Conservation (phyloP, 805 yeast species). For the Scheffersomyces spartinae region DNA sequence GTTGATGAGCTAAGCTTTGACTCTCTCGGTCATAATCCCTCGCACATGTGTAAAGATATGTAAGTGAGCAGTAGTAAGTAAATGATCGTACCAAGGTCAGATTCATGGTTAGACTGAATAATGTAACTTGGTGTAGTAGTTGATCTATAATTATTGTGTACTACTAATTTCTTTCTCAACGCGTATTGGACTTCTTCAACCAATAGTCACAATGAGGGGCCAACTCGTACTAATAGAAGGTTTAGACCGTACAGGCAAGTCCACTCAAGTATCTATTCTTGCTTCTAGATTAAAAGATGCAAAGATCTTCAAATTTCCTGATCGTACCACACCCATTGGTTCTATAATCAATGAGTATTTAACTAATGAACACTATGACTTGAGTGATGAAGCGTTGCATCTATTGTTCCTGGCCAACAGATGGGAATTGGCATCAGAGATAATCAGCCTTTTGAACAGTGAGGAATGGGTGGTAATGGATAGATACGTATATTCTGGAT, state of each 20-base stretch:
- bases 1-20: slow-evolving; percentile 32
- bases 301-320: slow-evolving; percentile 67
- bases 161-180: too few relatives aligned
- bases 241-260: slow-evolving; percentile 87
- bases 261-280: slow-evolving; percentile 58
- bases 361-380: slow-evolving; percentile 31
- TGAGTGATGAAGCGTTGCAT: slow-evolving; percentile 78
- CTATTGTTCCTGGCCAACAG: slow-evolving; percentile 84
- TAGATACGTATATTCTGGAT: slow-evolving; percentile 85
- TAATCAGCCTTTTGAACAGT: slow-evolving; percentile 29
- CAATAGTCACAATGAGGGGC: slow-evolving; percentile 63
- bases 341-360: slow-evolving; percentile 64
- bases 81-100: too few relatives aligned
- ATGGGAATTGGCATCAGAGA: slow-evolving; percentile 64
- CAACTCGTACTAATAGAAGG: slow-evolving; percentile 80
- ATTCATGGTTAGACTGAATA: too few relatives aligned
- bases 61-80: too few relatives aligned
- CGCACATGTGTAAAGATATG: too few relatives aligned
- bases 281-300: slow-evolving; percentile 18
- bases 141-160: too few relatives aligned
- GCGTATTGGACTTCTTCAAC: too few relatives aligned
- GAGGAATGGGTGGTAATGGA: slow-evolving; percentile 67
- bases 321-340: slow-evolving; percentile 77
- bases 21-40: slow-evolving; percentile 43
- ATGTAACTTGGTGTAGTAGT: too few relatives aligned